Evolutionary conservation across 2,329 filamentous ascomycete genomes (phyloP).

Genomic region (Neonectria sp.): DNA sequence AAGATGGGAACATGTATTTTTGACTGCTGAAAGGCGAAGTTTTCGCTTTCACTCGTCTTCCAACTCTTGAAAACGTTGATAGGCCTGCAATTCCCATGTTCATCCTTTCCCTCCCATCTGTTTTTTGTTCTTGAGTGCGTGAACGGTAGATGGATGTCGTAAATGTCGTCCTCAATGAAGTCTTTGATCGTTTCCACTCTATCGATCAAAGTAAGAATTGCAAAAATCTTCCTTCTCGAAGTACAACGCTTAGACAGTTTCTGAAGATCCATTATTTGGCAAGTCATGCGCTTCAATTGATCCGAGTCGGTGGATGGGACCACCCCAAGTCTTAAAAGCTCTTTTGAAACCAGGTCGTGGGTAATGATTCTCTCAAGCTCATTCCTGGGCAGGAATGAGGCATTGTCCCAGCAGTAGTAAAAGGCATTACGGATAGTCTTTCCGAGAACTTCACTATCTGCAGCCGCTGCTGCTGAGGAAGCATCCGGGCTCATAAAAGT

Average conservation of each 20-base stretch:
- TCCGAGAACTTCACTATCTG: background rate
- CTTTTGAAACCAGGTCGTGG: background rate
- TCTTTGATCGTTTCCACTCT: background rate
- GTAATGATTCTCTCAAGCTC: background rate
- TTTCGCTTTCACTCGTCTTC: background rate
- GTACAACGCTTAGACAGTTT: background rate
- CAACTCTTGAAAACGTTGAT: constrained; percentile 2
- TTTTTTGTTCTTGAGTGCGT: background rate
- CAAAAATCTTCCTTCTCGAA: constrained; percentile 5
- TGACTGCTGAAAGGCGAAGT: background rate
- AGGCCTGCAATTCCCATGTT: background rate
- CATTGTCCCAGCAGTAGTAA: background rate
- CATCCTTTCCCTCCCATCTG: background rate
- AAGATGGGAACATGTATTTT: background rate
- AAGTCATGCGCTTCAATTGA: background rate
- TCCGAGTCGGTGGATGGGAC: background rate
- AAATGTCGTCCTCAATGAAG: constrained; percentile 18
- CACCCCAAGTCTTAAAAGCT: background rate
- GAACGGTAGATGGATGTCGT: constrained; percentile 23
- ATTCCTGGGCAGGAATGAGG: background rate
- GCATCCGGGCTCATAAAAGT: background rate
- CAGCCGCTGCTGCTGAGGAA: background rate
- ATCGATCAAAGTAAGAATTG: background rate
- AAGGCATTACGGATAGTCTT: background rate
- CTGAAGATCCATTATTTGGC: background rate